phyloP scores from a whole-genome alignment of 192 early-diverging fungal species.

The Entrophospora sp. region DNA sequence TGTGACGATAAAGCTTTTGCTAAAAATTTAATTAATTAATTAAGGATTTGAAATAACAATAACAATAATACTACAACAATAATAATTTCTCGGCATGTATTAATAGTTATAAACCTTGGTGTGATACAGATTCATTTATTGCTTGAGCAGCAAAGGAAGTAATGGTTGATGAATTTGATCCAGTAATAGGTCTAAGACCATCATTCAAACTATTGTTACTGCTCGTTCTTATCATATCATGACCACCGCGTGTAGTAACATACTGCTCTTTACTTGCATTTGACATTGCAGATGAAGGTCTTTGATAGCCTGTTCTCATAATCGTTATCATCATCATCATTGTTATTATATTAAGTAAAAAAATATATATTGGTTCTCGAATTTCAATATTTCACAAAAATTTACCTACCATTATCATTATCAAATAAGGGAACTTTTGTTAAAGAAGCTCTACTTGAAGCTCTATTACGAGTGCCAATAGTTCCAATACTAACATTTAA shows the following conservation, averaged over 20 bases:
- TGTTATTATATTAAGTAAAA: too few relatives aligned
- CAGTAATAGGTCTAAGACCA: not conserved
- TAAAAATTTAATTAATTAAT: not conserved
- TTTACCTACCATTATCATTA: not conserved
- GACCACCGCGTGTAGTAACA: not conserved
- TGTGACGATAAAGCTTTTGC: not conserved
- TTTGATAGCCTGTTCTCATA: not conserved
- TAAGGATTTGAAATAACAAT: not conserved
- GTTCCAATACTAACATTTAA: conserved; percentile 12
- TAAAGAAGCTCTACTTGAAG: conserved; percentile 13
- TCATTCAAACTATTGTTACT: conserved; percentile 3
- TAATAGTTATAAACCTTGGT: not conserved
- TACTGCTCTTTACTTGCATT: conserved; percentile 8
- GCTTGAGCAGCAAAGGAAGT: not conserved
- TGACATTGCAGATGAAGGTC: conserved; percentile 3
- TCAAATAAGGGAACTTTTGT: not conserved
- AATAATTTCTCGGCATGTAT: too few relatives aligned
- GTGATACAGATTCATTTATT: not conserved
- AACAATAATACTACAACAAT: not conserved
- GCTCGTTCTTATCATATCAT: not conserved
- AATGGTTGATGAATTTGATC: conserved; percentile 9
- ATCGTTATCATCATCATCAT: not conserved
- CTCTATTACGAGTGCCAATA: conserved; percentile 1
- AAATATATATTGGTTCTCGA: not conserved
- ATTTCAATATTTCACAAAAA: not conserved